Evolutionary conservation across 805 yeast species (phyloP).

Genomic region (Candida oleophila): DNA sequence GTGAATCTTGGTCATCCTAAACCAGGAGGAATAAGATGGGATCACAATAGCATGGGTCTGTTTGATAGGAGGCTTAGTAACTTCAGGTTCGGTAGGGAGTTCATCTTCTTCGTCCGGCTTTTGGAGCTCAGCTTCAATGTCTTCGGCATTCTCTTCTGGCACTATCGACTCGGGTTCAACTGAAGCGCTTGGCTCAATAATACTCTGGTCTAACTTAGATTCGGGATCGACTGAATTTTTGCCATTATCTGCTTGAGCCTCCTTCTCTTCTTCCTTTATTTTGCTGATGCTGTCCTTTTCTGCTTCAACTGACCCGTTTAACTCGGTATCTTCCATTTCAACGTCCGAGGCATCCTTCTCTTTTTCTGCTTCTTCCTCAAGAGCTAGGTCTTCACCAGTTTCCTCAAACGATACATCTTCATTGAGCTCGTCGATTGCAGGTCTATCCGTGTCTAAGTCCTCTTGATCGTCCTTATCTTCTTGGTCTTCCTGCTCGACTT

Average conservation of each 20-base stretch:
- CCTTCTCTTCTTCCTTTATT: background rate
- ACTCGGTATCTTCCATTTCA: conserved; percentile 1
- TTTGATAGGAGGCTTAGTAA: conserved; percentile 14
- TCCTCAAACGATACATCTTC: conserved; percentile 3
- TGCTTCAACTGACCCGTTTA: background rate
- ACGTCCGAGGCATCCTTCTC: conserved; percentile 4
- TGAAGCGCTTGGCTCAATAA: background rate
- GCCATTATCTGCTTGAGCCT: background rate
- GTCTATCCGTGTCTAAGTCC: conserved; percentile 11
- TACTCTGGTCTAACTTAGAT: background rate
- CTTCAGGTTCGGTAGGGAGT: conserved; percentile 1
- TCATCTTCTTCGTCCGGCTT: background rate
- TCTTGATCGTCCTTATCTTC: conserved; percentile 8
- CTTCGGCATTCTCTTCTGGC: background rate
- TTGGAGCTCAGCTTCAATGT: background rate
- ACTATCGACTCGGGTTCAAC: background rate
- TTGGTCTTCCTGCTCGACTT: conserved; percentile 3
- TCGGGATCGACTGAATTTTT: background rate
- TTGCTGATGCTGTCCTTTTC: background rate
- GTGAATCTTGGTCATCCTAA: conserved; percentile 67
- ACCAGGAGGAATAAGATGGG: conserved; percentile 90
- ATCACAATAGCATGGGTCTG: conserved; percentile 84
- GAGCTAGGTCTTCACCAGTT: background rate
- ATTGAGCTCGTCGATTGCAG: background rate
- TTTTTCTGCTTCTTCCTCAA: background rate